Evolutionary conservation across 2,329 filamentous ascomycete species (phyloP).

Genomic region (Epichloe glyceriae): DNA sequence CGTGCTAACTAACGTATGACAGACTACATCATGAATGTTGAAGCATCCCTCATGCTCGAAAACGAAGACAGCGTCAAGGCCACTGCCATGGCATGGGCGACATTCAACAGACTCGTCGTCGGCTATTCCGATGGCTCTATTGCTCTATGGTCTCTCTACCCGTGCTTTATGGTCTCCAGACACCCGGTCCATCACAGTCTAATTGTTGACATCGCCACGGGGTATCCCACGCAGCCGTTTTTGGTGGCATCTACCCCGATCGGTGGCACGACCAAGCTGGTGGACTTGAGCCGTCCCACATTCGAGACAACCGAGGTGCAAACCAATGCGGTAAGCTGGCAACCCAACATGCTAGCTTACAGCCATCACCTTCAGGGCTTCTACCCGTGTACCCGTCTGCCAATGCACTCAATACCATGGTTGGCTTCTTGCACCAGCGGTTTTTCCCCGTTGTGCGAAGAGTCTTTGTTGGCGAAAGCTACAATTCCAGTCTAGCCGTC

Average conservation of each 20-base stretch:
- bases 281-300: conserved; percentile 39
- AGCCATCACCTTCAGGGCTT: conserved; percentile 43
- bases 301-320: conserved; percentile 41
- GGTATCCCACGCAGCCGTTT: conserved; percentile 43
- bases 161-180: conserved; percentile 34
- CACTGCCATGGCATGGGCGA: conserved; percentile 42
- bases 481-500: conserved; percentile 35
- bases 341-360: conserved; percentile 41
- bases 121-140: conserved; percentile 45
- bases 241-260: conserved; percentile 42
- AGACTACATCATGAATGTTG: neutral
- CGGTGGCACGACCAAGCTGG: conserved; percentile 37
- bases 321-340: conserved; percentile 35
- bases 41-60: conserved; percentile 28
- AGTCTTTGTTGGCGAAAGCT: conserved; percentile 36
- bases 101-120: conserved; percentile 39
- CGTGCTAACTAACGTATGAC: neutral
- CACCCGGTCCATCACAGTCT: conserved; percentile 40
- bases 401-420: conserved; percentile 36
- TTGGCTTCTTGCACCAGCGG: conserved; percentile 39
- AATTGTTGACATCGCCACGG: conserved; percentile 41
- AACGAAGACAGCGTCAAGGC: conserved; percentile 35
- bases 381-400: conserved; percentile 38
- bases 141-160: conserved; percentile 42
- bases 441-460: conserved; percentile 40